Conservation (phyloP, 805 yeast species). For the Blastobotrys robertii region DNA sequence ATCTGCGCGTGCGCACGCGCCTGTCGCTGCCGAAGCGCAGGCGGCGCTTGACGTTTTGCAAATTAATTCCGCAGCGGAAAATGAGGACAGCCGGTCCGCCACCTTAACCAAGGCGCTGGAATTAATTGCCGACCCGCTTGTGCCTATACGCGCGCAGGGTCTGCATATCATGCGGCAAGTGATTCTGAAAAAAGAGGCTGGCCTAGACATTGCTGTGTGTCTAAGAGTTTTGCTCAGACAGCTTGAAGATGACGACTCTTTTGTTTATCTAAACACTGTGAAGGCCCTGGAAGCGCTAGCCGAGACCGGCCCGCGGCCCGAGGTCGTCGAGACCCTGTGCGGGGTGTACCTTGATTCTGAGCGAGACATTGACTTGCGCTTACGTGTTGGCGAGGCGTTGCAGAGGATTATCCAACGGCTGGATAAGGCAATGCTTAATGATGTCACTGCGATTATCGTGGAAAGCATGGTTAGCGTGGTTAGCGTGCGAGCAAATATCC, state of each 20-base stretch:
- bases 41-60: constrained; percentile 16
- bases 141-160: constrained; percentile 85
- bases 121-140: constrained; percentile 63
- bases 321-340: constrained; percentile 31
- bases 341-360: constrained; percentile 28
- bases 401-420: constrained; percentile 44
- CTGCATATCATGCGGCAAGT: constrained; percentile 52
- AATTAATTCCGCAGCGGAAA: constrained; percentile 2
- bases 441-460: constrained; percentile 34
- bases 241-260: constrained; percentile 74
- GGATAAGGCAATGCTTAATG: constrained; percentile 41
- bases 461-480: constrained; percentile 30
- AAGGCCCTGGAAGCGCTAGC: constrained; percentile 61
- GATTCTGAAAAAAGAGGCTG: constrained; percentile 39
- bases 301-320: constrained; percentile 30
- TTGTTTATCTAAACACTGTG: constrained; percentile 73
- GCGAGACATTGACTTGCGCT: constrained; percentile 49
- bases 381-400: constrained; percentile 77
- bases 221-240: constrained; percentile 53
- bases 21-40: constrained; percentile 14
- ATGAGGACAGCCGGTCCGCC: constrained; percentile 9
- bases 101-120: constrained; percentile 48
- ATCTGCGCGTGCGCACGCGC: constrained; percentile 7
- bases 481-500: constrained; percentile 8
- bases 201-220: constrained; percentile 41